Evolutionary conservation across 345 rosid species (phyloP).

Genomic region (Eucalyptus shirleyi): DNA sequence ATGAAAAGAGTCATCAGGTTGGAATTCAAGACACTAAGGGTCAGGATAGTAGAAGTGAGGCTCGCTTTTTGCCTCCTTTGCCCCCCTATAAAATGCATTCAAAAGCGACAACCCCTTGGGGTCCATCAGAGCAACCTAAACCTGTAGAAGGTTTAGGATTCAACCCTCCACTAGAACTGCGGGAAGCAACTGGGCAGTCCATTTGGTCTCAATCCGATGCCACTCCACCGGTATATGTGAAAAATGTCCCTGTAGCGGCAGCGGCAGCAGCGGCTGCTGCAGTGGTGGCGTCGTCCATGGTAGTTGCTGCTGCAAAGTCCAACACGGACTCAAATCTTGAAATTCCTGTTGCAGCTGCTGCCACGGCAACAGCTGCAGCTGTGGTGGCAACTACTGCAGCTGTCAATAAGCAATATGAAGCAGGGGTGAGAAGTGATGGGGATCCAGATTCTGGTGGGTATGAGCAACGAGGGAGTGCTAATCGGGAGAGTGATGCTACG

Average conservation of each 20-base stretch:
- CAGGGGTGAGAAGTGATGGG: conserved; percentile 31
- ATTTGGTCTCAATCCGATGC: conserved; percentile 32
- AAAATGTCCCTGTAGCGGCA: conserved; percentile 73
- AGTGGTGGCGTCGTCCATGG: conserved; percentile 95
- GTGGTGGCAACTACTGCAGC: conserved; percentile 83
- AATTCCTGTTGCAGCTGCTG: conserved; percentile 89
- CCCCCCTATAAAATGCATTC: conserved; percentile 22
- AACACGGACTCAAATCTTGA: conserved; percentile 49
- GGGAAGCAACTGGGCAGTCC: conserved; percentile 19
- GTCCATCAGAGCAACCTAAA: conserved; percentile 21
- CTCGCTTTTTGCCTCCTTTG: conserved; percentile 55
- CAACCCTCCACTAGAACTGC: conserved; percentile 8
- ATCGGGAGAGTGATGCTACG: conserved; percentile 8
- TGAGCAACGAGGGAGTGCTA: conserved; percentile 36
- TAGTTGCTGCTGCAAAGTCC: conserved; percentile 78
- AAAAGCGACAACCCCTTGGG: conserved; percentile 13
- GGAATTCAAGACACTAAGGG: conserved; percentile 20
- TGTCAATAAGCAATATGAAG: conserved; percentile 52
- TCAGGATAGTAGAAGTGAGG: conserved; percentile 25
- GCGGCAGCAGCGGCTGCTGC: conserved; percentile 89
- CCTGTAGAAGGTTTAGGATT: conserved; percentile 23
- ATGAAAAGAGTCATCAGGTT: conserved; percentile 13
- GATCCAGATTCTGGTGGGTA: conserved; percentile 36
- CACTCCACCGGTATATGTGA: conserved; percentile 25
- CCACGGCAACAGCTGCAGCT: conserved; percentile 95